A percentile compares a stretch with the other conserved stretches of the same genome.
phyloP scores from a whole-genome alignment of 257 asterid species.

The Plantago elongata region DNA sequence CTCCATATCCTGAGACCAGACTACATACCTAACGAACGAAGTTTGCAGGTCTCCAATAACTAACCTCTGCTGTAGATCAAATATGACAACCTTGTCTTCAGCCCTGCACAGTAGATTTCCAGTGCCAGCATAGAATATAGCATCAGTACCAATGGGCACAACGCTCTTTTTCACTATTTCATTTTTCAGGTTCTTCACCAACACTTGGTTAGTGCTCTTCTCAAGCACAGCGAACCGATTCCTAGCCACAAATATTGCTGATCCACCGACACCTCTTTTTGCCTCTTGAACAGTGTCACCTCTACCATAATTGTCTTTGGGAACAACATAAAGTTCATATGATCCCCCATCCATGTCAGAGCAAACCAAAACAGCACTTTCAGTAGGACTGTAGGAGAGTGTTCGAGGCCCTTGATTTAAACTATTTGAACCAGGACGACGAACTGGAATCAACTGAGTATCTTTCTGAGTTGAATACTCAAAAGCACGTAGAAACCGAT shows the following conservation, averaged over 20 bases:
- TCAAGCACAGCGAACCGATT: constrained; percentile 95
- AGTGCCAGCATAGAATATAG: constrained; percentile 93
- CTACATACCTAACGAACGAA: constrained; percentile 76
- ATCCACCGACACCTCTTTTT: constrained; percentile 81
- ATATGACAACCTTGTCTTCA: constrained; percentile 88
- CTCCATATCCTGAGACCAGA: constrained; percentile 96
- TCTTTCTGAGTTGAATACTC: constrained; percentile 91
- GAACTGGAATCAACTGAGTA: constrained; percentile 77
- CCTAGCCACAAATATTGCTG: constrained; percentile 88
- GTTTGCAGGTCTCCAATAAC: constrained; percentile 84
- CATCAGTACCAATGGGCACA: constrained; percentile 77
- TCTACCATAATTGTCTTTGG: constrained; percentile 79
- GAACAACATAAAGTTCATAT: constrained; percentile 72
- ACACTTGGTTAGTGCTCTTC: constrained; percentile 73
- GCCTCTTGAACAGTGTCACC: constrained; percentile 89
- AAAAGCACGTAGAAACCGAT: constrained; percentile 72
- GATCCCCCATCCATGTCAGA: constrained; percentile 94
- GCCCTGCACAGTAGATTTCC: constrained; percentile 93
- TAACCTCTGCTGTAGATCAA: constrained; percentile 86
- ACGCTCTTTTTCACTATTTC: constrained; percentile 65
- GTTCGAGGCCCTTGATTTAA: constrained; percentile 86
- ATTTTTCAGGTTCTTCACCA: constrained; percentile 76
- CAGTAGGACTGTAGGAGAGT: constrained; percentile 91
- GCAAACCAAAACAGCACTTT: constrained; percentile 83
- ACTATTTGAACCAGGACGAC: constrained; percentile 82